Evolutionary conservation across 2,329 filamentous ascomycete genomes (phyloP).

Genomic region (Colletotrichum cordylinicola): DNA sequence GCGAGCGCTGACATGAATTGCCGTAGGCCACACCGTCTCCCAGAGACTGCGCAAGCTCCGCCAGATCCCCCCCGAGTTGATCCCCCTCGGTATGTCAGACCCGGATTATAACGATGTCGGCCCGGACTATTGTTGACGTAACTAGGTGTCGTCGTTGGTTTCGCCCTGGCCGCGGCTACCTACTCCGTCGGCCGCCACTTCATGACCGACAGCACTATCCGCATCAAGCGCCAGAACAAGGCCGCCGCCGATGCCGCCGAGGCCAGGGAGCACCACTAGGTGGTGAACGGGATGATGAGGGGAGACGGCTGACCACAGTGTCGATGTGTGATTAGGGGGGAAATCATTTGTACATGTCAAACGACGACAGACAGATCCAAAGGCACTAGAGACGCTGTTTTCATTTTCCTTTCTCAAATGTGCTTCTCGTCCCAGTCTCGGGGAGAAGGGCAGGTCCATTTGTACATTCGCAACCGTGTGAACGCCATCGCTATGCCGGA

Average conservation of each 20-base stretch:
- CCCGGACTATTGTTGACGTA: not conserved
- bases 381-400: slow-evolving; percentile 18
- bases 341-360: slow-evolving; percentile 23
- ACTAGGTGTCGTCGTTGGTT: slow-evolving; percentile 83
- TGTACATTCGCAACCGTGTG: slow-evolving; percentile 22
- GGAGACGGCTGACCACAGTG: slow-evolving; percentile 12
- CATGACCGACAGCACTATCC: slow-evolving; percentile 87
- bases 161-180: slow-evolving; percentile 78
- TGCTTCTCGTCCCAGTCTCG: not conserved
- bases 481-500: slow-evolving; percentile 54
- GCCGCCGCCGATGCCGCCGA: slow-evolving; percentile 37
- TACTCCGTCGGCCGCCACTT: slow-evolving; percentile 89
- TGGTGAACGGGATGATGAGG: slow-evolving; percentile 3
- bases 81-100: slow-evolving; percentile 80
- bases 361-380: slow-evolving; percentile 22
- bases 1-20: not conserved
- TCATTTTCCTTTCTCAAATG: slow-evolving; percentile 14
- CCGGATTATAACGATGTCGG: slow-evolving; percentile 13
- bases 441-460: not conserved
- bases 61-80: slow-evolving; percentile 91
- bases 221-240: slow-evolving; percentile 74
- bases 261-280: slow-evolving; percentile 41
- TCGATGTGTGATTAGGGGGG: slow-evolving; percentile 21
- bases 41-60: slow-evolving; percentile 91
- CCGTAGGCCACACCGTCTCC: slow-evolving; percentile 89